phyloP scores from a whole-genome alignment of 1,284 basidiomycete species.

The Xerocomus nothofagi region DNA sequence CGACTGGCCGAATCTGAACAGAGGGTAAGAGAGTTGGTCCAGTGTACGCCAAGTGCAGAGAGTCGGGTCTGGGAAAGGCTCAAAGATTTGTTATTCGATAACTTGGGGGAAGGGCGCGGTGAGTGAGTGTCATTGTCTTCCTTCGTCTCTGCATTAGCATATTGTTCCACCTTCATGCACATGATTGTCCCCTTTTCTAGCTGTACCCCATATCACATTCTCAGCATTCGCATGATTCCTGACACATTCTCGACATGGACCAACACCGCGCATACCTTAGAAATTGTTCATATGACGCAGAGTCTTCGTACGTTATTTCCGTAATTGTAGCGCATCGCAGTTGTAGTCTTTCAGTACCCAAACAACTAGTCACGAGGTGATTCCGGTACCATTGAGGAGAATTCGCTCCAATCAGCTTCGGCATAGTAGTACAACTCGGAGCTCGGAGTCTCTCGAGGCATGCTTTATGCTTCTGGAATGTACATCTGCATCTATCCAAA shows the following conservation, averaged over 20 bases:
- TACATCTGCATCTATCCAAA: slow-evolving; percentile 24
- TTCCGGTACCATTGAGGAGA: neutral
- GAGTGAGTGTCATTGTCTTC: slow-evolving; percentile 15
- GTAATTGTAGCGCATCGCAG: slow-evolving; percentile 25
- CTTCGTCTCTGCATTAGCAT: slow-evolving; percentile 11
- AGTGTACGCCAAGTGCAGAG: slow-evolving; percentile 16
- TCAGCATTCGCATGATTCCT: slow-evolving; percentile 26
- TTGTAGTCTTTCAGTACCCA: slow-evolving; percentile 16
- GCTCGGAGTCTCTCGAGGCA: slow-evolving; percentile 1
- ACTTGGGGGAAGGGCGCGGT: slow-evolving; percentile 22
- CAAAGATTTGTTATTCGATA: slow-evolving; percentile 34
- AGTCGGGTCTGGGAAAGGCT: slow-evolving; percentile 30
- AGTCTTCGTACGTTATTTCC: slow-evolving; percentile 19
- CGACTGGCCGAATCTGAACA: slow-evolving; percentile 28
- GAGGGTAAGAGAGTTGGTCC: slow-evolving; percentile 19
- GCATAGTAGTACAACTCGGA: slow-evolving; percentile 18
- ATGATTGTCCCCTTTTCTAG: slow-evolving; percentile 8
- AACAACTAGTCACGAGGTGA: slow-evolving; percentile 3
- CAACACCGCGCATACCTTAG: slow-evolving; percentile 23
- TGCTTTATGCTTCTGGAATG: slow-evolving; percentile 12
- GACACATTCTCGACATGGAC: slow-evolving; percentile 27
- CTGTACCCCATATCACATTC: slow-evolving; percentile 23
- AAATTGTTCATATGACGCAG: slow-evolving; percentile 17
- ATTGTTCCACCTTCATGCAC: slow-evolving; percentile 3
- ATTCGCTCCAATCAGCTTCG: slow-evolving; percentile 3